These are phyloP conservation scores for Paulownia fortunei DNA, from an alignment of 257 asterid genomes.

Conservation along the genomic window DNA sequence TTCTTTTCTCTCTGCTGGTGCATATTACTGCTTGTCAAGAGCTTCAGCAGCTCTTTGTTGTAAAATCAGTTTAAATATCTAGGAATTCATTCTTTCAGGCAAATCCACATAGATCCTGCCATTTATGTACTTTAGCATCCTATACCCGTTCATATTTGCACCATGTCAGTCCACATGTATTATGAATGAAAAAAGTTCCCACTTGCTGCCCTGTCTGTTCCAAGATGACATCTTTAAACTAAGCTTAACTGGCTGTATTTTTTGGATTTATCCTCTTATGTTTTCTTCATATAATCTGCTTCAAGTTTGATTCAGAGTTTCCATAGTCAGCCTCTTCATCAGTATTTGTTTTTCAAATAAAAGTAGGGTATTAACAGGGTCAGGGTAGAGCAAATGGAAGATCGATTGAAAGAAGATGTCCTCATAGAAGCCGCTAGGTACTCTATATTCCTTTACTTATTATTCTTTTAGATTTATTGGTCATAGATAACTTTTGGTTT, in stretches of 20 bases:
- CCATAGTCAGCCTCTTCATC: constrained; percentile 37
- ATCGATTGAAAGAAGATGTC: constrained; percentile 91
- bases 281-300: constrained; percentile 23
- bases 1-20: constrained; percentile 23
- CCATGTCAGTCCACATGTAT: constrained; percentile 10
- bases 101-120: not conserved
- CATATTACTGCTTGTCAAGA: constrained; percentile 14
- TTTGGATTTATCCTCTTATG: constrained; percentile 26
- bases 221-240: constrained; percentile 25
- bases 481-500: constrained; percentile 3
- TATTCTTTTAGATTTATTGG: constrained; percentile 10
- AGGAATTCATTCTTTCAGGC: constrained; percentile 24
- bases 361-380: constrained; percentile 97
- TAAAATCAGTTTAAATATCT: not conserved
- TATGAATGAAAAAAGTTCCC: not conserved
- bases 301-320: constrained; percentile 21
- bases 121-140: not conserved
- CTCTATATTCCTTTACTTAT: constrained; percentile 20
- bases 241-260: constrained; percentile 25
- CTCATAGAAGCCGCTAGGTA: constrained; percentile 91
- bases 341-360: constrained; percentile 55
- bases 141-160: constrained; percentile 23
- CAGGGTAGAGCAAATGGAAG: constrained; percentile 99
- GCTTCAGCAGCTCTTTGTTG: constrained; percentile 22
- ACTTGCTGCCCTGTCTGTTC: not conserved